These are phyloP conservation scores for Thelephora terrestris DNA, from an alignment of 1,284 basidiomycete genomes.

Conservation along the genomic window DNA sequence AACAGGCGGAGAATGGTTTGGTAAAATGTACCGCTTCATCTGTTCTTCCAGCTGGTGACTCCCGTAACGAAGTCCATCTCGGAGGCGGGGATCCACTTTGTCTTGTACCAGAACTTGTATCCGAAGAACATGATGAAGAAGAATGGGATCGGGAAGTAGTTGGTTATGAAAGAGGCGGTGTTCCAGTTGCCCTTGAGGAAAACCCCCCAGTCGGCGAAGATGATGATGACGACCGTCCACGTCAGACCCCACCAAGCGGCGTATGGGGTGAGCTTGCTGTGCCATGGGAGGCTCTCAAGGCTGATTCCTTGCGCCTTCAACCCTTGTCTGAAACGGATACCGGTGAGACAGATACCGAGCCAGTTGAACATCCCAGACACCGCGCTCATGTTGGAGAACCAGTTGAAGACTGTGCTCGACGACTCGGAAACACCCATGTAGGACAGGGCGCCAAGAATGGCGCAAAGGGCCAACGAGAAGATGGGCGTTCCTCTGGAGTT, in stretches of 20 bases:
- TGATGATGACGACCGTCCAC: not conserved
- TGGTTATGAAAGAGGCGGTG: constrained; percentile 59
- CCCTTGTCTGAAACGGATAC: constrained; percentile 72
- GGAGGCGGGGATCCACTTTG: no score
- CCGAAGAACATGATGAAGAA: constrained; percentile 64
- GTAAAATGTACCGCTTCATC: not conserved
- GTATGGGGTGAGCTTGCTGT: constrained; percentile 34
- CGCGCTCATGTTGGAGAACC: constrained; percentile 51
- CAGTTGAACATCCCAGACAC: constrained; percentile 37
- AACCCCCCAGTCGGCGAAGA: constrained; percentile 46
- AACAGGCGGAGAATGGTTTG: not conserved
- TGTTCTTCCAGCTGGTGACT: constrained; percentile 19
- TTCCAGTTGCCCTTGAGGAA: constrained; percentile 63
- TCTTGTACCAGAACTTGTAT: constrained; percentile 39
- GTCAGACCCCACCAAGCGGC: constrained; percentile 61
- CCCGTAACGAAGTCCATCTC: no score
- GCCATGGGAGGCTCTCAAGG: constrained; percentile 57
- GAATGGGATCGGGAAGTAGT: no score
- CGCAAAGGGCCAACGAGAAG: constrained; percentile 56
- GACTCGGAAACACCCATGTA: constrained; percentile 57
- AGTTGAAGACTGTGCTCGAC: constrained; percentile 57
- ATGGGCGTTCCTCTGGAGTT: constrained; percentile 62
- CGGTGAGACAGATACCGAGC: constrained; percentile 75
- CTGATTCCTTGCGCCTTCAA: constrained; percentile 67
- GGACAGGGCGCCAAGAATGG: constrained; percentile 62